Evolutionary conservation across 176 grass and related monocot species (phyloP), one percentile per base, ranked within the genome.

Genomic region (Triticum dicoccoides): DNA sequence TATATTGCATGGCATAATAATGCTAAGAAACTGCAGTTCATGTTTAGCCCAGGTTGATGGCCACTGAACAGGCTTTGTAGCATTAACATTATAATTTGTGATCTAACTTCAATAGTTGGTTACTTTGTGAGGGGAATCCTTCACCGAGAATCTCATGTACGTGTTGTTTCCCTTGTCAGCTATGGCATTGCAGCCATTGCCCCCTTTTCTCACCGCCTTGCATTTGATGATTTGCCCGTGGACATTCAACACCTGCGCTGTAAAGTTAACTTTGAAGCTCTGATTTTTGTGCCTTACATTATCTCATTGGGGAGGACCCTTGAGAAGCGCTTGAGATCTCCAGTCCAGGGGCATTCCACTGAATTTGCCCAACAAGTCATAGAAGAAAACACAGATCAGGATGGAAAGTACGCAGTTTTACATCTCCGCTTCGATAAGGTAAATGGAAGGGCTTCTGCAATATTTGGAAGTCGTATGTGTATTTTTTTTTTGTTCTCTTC

Each of bases 341-440:
- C 91, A 14, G 52, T 88, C 34, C 64, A 47, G 59, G 79, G 25
- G 66, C 68, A 83, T 44, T 78, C 85, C 35, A 54, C 82, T 82
- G 66, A 90, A 63, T 35, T 77, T 69, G 66, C 73, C 32, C 83
- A 90, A 70, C 61, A 89, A 81, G 73, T 80, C 65, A 80, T 51
- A 62, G 84, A 85, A 69, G 81, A 80, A 65, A 61, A 69, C 25
- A 86, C 38, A 56, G 76, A 80, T 70, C 84, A 88, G 69, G 85
- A 78, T 33, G 84, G 89, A 86, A 91, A 94, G 66, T 98, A 92
- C 86, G 92, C 82, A 64, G 97, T 92, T 88, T 83, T 98, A 74
- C 97, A 98, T 84, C 97, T 98, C 70, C 88, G 93, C 45, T 98
- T 98, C 63, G 97, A 98, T 68, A 98, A 98, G 94, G 94, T 98